These are phyloP conservation scores for Pyronema domesticum DNA, from an alignment of 495 filamentous ascomycete genomes.

Conservation along the genomic window DNA sequence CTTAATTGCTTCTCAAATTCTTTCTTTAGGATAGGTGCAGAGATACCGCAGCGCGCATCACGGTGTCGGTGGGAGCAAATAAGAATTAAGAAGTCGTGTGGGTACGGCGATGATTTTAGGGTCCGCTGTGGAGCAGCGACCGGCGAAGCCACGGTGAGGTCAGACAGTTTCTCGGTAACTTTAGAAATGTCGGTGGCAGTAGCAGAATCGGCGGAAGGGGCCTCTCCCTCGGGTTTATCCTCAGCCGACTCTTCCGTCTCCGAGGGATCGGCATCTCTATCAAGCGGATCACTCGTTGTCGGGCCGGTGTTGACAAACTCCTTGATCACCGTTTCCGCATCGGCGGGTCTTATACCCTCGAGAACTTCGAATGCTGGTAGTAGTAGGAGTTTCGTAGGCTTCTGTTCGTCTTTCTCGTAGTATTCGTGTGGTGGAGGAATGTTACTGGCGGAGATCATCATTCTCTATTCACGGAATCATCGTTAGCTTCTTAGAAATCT, in stretches of 20 bases:
- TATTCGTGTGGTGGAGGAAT: slow-evolving; percentile 57
- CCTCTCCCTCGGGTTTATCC: too few species aligned
- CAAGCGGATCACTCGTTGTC: slow-evolving; percentile 33
- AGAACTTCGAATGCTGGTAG: slow-evolving; percentile 76
- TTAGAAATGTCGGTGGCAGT: neutral
- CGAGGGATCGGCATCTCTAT: neutral
- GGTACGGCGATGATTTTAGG: slow-evolving; percentile 50
- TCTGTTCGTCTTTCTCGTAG: slow-evolving; percentile 33
- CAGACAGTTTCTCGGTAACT: slow-evolving; percentile 2
- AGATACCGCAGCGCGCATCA: slow-evolving; percentile 87
- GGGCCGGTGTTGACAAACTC: slow-evolving; percentile 51
- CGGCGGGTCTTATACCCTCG: slow-evolving; percentile 64
- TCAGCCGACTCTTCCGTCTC: too few species aligned
- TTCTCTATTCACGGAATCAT: slow-evolving; percentile 32
- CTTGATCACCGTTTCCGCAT: slow-evolving; percentile 53
- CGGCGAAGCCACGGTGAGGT: neutral
- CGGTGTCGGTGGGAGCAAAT: slow-evolving; percentile 86
- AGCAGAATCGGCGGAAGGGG: neutral
- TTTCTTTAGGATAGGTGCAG: slow-evolving; percentile 63
- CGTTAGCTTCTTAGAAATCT: too few species aligned
- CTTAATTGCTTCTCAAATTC: slow-evolving; percentile 86
- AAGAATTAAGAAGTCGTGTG: slow-evolving; percentile 72
- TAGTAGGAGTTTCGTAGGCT: slow-evolving; percentile 67
- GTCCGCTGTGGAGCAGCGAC: slow-evolving; percentile 7
- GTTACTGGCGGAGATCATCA: slow-evolving; percentile 89